Evolutionary conservation across 768 basidiomycete genomes (phyloP).

Genomic region (Nidularia pulvinata): DNA sequence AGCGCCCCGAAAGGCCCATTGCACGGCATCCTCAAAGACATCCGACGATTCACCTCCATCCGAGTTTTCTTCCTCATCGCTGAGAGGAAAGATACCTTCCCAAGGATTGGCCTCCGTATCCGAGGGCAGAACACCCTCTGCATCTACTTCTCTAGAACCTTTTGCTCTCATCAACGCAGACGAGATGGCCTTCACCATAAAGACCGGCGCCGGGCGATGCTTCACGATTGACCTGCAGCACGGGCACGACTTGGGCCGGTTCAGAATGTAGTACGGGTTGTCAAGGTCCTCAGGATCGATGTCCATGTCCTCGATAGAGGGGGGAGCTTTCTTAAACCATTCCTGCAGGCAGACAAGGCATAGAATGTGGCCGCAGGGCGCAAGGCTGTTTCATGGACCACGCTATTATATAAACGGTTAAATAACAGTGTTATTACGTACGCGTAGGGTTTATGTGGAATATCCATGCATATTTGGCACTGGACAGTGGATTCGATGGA

Average conservation of each 20-base stretch:
- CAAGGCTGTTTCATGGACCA: conserved; percentile 37
- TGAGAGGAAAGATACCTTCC: conserved; percentile 64
- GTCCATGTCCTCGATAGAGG: conserved; percentile 31
- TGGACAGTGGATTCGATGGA: conserved; percentile 59
- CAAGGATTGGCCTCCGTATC: conserved; percentile 59
- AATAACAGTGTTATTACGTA: conserved; percentile 28
- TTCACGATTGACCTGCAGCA: conserved; percentile 61
- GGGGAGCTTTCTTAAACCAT: conserved; percentile 76
- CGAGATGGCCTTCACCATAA: conserved; percentile 63
- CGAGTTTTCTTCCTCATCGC: conserved; percentile 36
- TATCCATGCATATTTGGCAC: conserved; percentile 81
- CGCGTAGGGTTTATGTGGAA: conserved; percentile 65
- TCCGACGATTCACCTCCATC: conserved; percentile 34
- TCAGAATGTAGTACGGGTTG: conserved; percentile 45
- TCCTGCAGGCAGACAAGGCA: conserved; percentile 72
- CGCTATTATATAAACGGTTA: too few species aligned
- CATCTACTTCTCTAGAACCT: conserved; percentile 12
- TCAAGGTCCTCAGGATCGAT: conserved; percentile 32
- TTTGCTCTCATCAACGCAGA: conserved; percentile 47
- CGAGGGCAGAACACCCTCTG: conserved; percentile 4
- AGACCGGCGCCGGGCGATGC: conserved; percentile 66
- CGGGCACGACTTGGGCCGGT: conserved; percentile 71
- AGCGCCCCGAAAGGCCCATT: conserved; percentile 17
- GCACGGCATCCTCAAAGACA: conserved; percentile 19
- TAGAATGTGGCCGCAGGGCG: conserved; percentile 81